Evolutionary conservation across 345 rosid genomes (phyloP).

Genomic region (Citrus inodora): DNA sequence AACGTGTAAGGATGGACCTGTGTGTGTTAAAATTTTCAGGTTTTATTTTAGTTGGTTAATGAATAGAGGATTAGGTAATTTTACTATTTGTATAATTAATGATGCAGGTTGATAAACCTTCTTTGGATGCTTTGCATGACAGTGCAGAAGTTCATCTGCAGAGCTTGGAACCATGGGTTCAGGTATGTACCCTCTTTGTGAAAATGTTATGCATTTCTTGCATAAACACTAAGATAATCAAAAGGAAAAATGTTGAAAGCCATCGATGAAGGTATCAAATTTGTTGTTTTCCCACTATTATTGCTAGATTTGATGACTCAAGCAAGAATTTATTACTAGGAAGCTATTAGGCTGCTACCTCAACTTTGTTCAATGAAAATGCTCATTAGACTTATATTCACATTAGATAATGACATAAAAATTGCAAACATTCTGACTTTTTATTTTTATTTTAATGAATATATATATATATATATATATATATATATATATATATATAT

Average conservation of each 20-base stretch:
- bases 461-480: too few species aligned
- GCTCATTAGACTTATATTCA: neutral
- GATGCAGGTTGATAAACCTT: slow-evolving; percentile 80
- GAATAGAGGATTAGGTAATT: slow-evolving; percentile 3
- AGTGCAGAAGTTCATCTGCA: slow-evolving; percentile 87
- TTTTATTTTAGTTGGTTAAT: slow-evolving; percentile 9
- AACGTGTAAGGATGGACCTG: slow-evolving; percentile 61
- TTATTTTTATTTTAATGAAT: neutral
- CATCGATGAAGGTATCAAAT: neutral
- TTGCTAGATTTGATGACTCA: neutral
- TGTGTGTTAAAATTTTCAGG: neutral
- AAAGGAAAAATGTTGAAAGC: neutral
- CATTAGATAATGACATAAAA: neutral
- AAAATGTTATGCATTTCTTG: neutral
- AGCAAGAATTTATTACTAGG: neutral
- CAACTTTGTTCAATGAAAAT: neutral
- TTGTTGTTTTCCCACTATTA: neutral
- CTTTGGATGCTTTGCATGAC: slow-evolving; percentile 85
- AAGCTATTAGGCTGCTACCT: neutral
- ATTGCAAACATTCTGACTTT: neutral
- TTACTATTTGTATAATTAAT: slow-evolving; percentile 2
- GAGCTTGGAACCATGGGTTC: slow-evolving; percentile 97
- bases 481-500: too few species aligned
- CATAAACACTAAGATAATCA: neutral
- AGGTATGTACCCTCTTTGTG: slow-evolving; percentile 40